A percentile compares a stretch with the other conserved stretches of the same genome.
phyloP scores from a whole-genome alignment of 192 early-diverging fungal species.

The Coemansia sp. region DNA sequence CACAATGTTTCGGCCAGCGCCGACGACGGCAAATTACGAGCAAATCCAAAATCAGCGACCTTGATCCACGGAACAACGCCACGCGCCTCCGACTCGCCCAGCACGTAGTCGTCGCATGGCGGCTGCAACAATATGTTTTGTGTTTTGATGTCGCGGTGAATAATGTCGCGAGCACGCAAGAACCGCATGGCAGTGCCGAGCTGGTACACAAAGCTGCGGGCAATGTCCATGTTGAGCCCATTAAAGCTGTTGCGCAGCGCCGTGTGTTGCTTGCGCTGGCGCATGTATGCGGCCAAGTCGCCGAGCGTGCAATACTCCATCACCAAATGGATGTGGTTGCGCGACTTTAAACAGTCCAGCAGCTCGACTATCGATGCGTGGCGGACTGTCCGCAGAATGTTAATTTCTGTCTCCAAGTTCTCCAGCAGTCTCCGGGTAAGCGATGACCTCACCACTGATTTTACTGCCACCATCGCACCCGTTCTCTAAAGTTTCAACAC shows the following conservation, averaged over 20 bases:
- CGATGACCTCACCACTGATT: conserved; percentile 84
- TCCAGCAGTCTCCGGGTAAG: conserved; percentile 88
- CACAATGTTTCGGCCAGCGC: conserved; percentile 95
- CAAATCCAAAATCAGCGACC: conserved; percentile 98
- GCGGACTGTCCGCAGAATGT: conserved; percentile 80
- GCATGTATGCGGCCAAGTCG: conserved; percentile 89
- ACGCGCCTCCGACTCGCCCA: conserved; percentile 45
- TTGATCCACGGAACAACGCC: conserved; percentile 71
- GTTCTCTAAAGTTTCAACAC: conserved; percentile 50
- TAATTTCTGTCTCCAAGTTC: conserved; percentile 95
- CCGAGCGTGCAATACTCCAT: conserved; percentile 99
- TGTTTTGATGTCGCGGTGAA: conserved; percentile 98
- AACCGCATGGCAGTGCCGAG: conserved; percentile 80
- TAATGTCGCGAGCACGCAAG: conserved; percentile 78
- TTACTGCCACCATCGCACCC: conserved; percentile 77
- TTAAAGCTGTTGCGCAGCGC: conserved; percentile 63
- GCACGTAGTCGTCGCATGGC: conserved; percentile 32
- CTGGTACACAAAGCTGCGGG: conserved; percentile 84
- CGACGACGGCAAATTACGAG: conserved; percentile 76
- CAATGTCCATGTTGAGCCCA: conserved; percentile 78
- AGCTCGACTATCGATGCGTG: conserved; percentile 89
- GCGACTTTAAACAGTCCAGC: conserved; percentile 87
- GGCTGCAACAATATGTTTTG: conserved; percentile 87
- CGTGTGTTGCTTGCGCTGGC: conserved; percentile 58
- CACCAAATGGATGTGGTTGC: conserved; percentile 90